These are phyloP conservation scores for Aspergillus pseudotamarii DNA, from an alignment of 2,329 filamentous ascomycete species.

Conservation along the genomic window DNA sequence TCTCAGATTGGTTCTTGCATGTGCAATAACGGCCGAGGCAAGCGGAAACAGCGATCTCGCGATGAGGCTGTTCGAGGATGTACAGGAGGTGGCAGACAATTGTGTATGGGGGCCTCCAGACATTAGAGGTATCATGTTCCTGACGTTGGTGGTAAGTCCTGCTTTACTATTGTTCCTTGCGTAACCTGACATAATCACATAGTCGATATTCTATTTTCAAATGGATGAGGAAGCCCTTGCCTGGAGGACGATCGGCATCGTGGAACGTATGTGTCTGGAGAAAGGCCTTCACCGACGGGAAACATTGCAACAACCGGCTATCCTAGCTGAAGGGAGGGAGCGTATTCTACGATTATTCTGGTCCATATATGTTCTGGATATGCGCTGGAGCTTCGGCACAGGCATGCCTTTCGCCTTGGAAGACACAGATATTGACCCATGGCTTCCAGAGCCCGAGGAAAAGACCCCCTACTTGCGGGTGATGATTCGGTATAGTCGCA, in stretches of 20 bases:
- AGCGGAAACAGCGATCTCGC: conserved; percentile 77
- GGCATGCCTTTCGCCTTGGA: conserved; percentile 83
- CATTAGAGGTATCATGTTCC: conserved; percentile 60
- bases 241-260: conserved; percentile 87
- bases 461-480: conserved; percentile 71
- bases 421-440: conserved; percentile 80
- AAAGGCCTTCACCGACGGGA: conserved; percentile 80
- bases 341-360: conserved; percentile 77
- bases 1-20: conserved; percentile 80
- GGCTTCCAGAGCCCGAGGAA: conserved; percentile 71
- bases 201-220: conserved; percentile 79
- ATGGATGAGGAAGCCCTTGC: conserved; percentile 81
- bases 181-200: not conserved
- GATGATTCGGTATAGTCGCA: conserved; percentile 81
- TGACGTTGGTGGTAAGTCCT: conserved; percentile 51
- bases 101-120: conserved; percentile 60
- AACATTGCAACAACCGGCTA: conserved; percentile 66
- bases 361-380: conserved; percentile 84
- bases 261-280: conserved; percentile 75
- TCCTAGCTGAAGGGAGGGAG: conserved; percentile 67
- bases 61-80: conserved; percentile 72
- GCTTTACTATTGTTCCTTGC: not conserved
- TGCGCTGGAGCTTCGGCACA: conserved; percentile 84
- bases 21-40: conserved; percentile 73
- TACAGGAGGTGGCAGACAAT: conserved; percentile 70